Base-by-base conservation (phyloP, 2,329 filamentous ascomycete species). In the Drechmeria coniospora region DNA sequence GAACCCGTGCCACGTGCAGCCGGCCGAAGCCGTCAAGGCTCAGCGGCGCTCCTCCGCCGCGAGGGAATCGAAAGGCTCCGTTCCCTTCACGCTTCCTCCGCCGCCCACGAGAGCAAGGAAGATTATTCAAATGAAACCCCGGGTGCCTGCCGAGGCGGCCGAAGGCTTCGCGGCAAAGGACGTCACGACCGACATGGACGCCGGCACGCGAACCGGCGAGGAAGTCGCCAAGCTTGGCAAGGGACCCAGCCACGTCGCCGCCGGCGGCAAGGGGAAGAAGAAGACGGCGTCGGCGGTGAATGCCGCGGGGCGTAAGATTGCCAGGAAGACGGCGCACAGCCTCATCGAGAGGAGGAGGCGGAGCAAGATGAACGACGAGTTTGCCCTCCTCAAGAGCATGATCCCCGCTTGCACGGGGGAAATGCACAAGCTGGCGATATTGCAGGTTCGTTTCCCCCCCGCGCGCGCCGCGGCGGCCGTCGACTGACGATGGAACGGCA, bases 361-460 rank as follows among this genome's bases (percentile, higher is more conserved):
- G 36, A 92, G 82, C 9, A 98, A 95, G 61, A 98, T 95, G 87
- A 95, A 98, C 42, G 87, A 95, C 50, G 90, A 95, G 56, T 95
- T 95, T 57, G 79, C 74, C 2, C 79, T 92, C 11, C 58, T 95
- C 38, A 95, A 95, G 56, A 71, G 78, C 43, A 84, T 98, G 80
- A 92, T 95, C 32, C 90, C 90, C 1, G 87, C 90, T 2, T 95
- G 90, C 51, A 74, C 70, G n/a, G 86, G 84, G 6, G 87, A 95
- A 46, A 95, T 95, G 90, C 90, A 95, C 54, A 98, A 98, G 56
- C 60, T 95, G 32, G 84, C 86, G 11, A 94, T 95, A 41, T 57
- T 95, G 27, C 84, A 94, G 71, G 86, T 92, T 51, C 37, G 65
- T 51, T 20, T 10, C 18, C 18, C 10, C 20, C 20, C 20, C 20